Percentiles rank a stretch among this genome's conserved stretches.
phyloP scores from a whole-genome alignment of 1,139 yeast genomes.

The Candida sp. region DNA sequence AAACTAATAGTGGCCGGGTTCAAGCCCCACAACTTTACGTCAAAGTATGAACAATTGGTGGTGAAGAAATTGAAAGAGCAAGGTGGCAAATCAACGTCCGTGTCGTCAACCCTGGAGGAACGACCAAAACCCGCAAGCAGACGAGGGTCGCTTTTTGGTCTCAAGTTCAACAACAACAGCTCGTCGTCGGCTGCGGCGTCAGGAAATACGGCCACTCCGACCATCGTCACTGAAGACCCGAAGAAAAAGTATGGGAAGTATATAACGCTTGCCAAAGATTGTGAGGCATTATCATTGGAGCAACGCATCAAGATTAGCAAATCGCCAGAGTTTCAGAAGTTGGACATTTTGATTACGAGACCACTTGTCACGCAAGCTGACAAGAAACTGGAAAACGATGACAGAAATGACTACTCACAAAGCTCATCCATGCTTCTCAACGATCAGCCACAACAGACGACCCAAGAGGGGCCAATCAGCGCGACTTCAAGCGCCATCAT shows the following conservation, averaged over 20 bases:
- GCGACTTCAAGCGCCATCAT: constrained; percentile 39
- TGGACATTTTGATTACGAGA: constrained; percentile 42
- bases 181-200: background rate
- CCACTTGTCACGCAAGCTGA: constrained; percentile 21
- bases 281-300: constrained; percentile 39
- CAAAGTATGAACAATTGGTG: constrained; percentile 47
- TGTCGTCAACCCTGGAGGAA: constrained; percentile 19
- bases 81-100: constrained; percentile 13
- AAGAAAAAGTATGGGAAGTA: constrained; percentile 23
- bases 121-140: constrained; percentile 31
- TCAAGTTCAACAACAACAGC: constrained; percentile 32
- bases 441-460: constrained; percentile 19
- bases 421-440: constrained; percentile 40
- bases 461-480: constrained; percentile 27
- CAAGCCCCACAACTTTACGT: constrained; percentile 49
- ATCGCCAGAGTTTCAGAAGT: constrained; percentile 34
- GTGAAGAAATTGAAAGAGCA: constrained; percentile 44
- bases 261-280: constrained; percentile 33
- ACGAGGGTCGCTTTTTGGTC: constrained; percentile 46
- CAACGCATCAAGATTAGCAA: constrained; percentile 37
- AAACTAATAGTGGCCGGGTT: constrained; percentile 46
- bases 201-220: constrained; percentile 13
- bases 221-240: constrained; percentile 18
- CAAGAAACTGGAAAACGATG: constrained; percentile 8
- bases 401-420: constrained; percentile 37